phyloP scores from a whole-genome alignment of 1,284 basidiomycete species.

The Irpex rosettiformis region DNA sequence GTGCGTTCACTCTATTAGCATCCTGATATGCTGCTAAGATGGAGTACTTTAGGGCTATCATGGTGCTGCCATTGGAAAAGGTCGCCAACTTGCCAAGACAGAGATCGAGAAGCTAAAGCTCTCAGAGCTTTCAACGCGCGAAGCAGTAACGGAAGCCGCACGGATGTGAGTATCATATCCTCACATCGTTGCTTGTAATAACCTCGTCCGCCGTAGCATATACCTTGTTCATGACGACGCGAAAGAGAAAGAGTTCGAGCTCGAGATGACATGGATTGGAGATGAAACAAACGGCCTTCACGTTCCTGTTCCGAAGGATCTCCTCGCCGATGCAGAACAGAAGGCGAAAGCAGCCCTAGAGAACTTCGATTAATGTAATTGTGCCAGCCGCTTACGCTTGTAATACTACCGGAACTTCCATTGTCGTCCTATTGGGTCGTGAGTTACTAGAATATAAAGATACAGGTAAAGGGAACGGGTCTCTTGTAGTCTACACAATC shows the following conservation, averaged over 20 bases:
- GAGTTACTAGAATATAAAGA: neutral
- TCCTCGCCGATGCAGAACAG: constrained; percentile 83
- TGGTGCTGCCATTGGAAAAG: constrained; percentile 95
- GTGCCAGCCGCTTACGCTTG: constrained; percentile 19
- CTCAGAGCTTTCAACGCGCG: constrained; percentile 69
- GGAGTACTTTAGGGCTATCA: constrained; percentile 72
- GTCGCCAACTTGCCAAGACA: constrained; percentile 95
- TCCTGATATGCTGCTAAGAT: neutral
- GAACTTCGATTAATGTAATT: constrained; percentile 70
- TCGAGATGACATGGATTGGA: constrained; percentile 97
- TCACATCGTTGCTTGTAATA: neutral
- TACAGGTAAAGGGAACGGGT: neutral
- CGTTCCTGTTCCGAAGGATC: constrained; percentile 78
- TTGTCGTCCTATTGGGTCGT: neutral
- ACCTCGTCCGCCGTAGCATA: constrained; percentile 55
- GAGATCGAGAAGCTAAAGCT: constrained; percentile 96
- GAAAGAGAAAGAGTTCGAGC: constrained; percentile 97
- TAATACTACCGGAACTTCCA: constrained; percentile 20
- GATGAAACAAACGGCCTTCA: constrained; percentile 83
- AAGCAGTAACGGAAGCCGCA: constrained; percentile 93
- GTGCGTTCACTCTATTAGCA: constrained; percentile 42
- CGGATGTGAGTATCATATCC: constrained; percentile 69
- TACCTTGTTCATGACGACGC: constrained; percentile 97
- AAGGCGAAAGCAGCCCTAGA: constrained; percentile 89
- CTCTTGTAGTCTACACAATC: constrained; percentile 63